Percentiles rank a stretch among this genome's conserved stretches.
Evolutionary conservation across 441 rosid genomes (phyloP).

Genomic region (Syzygium malaccense): DNA sequence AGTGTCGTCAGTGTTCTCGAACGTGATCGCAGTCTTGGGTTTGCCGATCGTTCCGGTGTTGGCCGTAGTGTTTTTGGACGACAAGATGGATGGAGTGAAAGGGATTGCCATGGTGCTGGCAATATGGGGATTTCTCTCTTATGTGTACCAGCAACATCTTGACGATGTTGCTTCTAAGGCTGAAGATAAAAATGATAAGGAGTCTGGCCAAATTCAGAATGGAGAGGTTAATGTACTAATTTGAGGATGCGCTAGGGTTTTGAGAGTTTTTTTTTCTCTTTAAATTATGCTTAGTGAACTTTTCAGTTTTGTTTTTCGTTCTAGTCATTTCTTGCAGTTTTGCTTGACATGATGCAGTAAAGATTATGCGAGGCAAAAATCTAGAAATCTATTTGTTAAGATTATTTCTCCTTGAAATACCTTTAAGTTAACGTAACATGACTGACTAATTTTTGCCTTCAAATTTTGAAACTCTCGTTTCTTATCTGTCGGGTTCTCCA

Average conservation of each 20-base stretch:
- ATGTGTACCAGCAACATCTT: conserved; percentile 34
- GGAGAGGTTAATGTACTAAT: not conserved
- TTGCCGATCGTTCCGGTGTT: conserved; percentile 42
- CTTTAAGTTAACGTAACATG: too few species aligned
- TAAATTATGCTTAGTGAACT: not conserved
- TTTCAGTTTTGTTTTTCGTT: not conserved
- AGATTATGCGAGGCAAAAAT: too few species aligned
- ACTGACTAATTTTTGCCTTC: too few species aligned
- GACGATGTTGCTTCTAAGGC: conserved; percentile 3
- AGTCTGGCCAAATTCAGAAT: not conserved
- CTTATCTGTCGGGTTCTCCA: too few species aligned
- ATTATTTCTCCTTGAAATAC: too few species aligned
- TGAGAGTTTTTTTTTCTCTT: not conserved
- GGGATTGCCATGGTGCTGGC: conserved; percentile 51
- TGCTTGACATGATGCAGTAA: not conserved
- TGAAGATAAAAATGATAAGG: not conserved
- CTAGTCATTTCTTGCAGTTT: not conserved
- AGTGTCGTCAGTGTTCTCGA: conserved; percentile 55
- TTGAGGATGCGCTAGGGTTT: not conserved
- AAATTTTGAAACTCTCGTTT: too few species aligned
- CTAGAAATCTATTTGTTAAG: too few species aligned
- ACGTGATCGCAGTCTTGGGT: conserved; percentile 43
- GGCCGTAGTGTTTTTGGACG: conserved; percentile 47
- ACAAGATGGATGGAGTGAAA: conserved; percentile 56
- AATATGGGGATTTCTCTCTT: conserved; percentile 57